Evolutionary conservation across 257 asterid species (phyloP), one percentile per base, ranked within the genome.

Genomic region (Nicotiana benthamiana): DNA sequence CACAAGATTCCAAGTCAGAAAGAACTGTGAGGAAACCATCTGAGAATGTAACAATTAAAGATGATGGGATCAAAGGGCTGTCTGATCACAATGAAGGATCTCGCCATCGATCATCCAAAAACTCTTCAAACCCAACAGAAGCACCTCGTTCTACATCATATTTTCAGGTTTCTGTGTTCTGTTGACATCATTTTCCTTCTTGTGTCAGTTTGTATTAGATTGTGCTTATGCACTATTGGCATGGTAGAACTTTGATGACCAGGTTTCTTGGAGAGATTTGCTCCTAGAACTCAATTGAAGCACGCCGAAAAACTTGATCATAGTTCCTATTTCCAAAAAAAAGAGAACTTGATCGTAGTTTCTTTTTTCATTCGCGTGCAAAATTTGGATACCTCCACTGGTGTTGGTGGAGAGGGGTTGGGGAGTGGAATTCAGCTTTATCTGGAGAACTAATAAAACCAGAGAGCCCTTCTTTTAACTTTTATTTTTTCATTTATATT

Each of bases 81-180:
- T 64, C 82, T 64, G 82, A n/a, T 63, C 65, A 16, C 27, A 27
- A 32, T 46, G 82, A 79, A 63, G 74, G 46, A 28, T 46, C 82
- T 28, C 77, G 30, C 36, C 82, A 48, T 64, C 82, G 48, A 48
- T 64, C 82, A 63, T 34, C 79, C 20, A 90, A 84, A 59, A 84
- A 77, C 83, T 75, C 92, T 79, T 77, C 89, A 17, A 89, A 91
- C 80, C 87, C 87, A 24, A 43, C 85, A 36, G 92, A 83, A 85
- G 72, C 79, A 18, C 94, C 93, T 57, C 90, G 83, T 77, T 52
- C 94, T 27, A 88, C 83, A 6, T 81, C 92, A 27, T 90, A 81
- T 86, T 93, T 86, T 87, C 92, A 93, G 97, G 98, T 91, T 67
- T 75, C 53, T 2, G 83, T 40, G 67, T 60, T 26, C 13, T 83